Percentiles rank a stretch among this genome's conserved stretches.
phyloP scores from a whole-genome alignment of 176 grass and related monocot genomes.

The Zoysia japonica region DNA sequence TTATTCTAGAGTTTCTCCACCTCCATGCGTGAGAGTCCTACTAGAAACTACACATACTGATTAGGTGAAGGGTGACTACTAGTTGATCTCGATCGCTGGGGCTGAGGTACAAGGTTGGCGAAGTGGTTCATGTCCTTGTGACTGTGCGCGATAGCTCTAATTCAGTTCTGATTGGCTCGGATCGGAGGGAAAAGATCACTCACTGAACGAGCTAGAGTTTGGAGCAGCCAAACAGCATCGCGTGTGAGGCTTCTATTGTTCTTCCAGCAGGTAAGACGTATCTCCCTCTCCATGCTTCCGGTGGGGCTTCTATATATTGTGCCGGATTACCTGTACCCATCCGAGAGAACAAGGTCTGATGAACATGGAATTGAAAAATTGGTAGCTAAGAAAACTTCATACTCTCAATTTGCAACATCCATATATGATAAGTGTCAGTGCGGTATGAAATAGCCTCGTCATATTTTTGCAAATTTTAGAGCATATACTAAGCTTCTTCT shows the following conservation, averaged over 20 bases:
- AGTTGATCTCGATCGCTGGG: not conserved
- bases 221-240: not conserved
- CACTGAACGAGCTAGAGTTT: not conserved
- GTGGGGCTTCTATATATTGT: not conserved
- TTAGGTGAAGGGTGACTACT: conserved; percentile 6
- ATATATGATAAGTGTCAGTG: not conserved
- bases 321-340: not conserved
- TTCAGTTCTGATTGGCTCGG: conserved; percentile 15
- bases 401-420: not conserved
- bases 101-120: not conserved
- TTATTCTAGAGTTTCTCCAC: not conserved
- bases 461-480: not conserved
- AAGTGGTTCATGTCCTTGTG: conserved; percentile 39
- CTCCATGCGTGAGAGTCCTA: not conserved
- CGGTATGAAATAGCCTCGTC: not conserved
- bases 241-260: conserved; percentile 28
- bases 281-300: not conserved
- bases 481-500: not conserved
- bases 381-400: too few species aligned
- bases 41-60: not conserved
- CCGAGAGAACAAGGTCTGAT: not conserved
- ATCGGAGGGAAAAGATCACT: not conserved
- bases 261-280: conserved; percentile 31
- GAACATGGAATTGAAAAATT: too few species aligned
- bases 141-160: conserved; percentile 9